Evolutionary conservation across 352 stramenopile genomes (phyloP), one percentile per base, ranked within the genome.

Genomic region (Globisporangium viniferum): DNA sequence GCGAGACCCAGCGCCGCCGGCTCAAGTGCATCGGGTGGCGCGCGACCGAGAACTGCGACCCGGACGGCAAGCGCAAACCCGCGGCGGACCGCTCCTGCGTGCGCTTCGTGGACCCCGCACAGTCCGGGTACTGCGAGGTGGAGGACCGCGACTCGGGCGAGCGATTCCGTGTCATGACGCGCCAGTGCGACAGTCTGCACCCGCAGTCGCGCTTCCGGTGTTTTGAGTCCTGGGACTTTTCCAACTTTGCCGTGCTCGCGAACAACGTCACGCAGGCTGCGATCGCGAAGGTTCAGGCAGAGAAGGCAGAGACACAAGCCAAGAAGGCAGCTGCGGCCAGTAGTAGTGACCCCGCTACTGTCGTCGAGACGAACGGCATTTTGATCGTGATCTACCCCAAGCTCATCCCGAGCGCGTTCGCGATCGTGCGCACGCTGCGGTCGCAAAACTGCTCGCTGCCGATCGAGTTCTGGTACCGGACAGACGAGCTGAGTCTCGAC

Each of bases 341-440:
- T 24, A 59, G 24, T n/a, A 2, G 20, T 24, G 20, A 44, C n/a
- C 54, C 54, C 6, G 3, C 33, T 5, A n/a, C 18, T 22, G 4
- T 8, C 2, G 4, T 8, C 2, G 56, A 49, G 33, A 61, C 9
- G 27, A 75, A 83, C n/a, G 86, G 84, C 18, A 89, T 92, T 46
- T 70, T 89, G 41, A 82, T 92, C 64, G 77, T 90, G 10, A 76
- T 91, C 22, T 91, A 92, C 57, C 80, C 82, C 18, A 87, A 89
- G 70, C 67, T 91, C 18, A 58, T 93, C 62, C 79, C 81, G 4
- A 91, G 81, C 51, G 82, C 73, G 10, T 92, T 86, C 58, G 85
- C 81, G 14, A 84, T 74, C 27, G 74, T 92, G 55, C 80, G 77
- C 4, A 70, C 73, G 20, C 70, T 93, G 39, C 77, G 82, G 0